Percentiles rank a stretch among this genome's conserved stretches.
Evolutionary conservation across 768 basidiomycete genomes (phyloP).

Genomic region (Leccinellum albellum): DNA sequence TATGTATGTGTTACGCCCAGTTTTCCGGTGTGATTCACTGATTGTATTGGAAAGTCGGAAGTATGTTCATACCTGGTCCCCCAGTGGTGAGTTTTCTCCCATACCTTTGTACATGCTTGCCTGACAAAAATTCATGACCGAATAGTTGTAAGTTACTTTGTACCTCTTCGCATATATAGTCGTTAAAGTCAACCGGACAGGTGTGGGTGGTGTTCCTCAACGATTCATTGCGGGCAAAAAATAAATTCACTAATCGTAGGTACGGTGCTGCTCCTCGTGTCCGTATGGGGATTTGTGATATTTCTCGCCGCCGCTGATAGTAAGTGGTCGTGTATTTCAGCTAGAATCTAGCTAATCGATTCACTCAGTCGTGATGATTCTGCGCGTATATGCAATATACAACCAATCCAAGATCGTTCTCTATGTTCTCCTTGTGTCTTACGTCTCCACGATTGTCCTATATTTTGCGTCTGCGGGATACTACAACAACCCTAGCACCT

Average conservation of each 20-base stretch:
- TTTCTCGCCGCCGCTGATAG: conserved; percentile 18
- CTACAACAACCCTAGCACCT: conserved; percentile 5
- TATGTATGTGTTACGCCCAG: conserved; percentile 4
- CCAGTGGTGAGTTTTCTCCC: conserved; percentile 1
- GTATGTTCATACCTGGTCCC: conserved; percentile 18
- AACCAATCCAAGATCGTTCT: conserved; percentile 11
- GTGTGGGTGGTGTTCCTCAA: conserved; percentile 7
- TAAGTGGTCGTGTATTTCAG: conserved; percentile 8
- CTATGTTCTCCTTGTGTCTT: conserved; percentile 12
- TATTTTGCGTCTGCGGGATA: not conserved
- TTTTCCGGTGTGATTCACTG: not conserved
- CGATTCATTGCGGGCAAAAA: not conserved
- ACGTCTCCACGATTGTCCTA: conserved; percentile 2
- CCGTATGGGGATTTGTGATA: not conserved
- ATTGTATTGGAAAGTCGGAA: conserved; percentile 10
- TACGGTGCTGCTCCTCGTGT: not conserved
- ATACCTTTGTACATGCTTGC: not conserved
- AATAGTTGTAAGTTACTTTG: conserved; percentile 15
- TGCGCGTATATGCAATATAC: conserved; percentile 26
- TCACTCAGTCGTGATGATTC: conserved; percentile 20
- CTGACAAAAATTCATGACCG: not conserved
- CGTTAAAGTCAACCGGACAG: conserved; percentile 3
- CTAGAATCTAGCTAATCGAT: not conserved
- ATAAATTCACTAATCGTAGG: conserved; percentile 7
- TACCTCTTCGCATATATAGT: too few relatives aligned